Evolutionary conservation across 208 protist genomes (phyloP), one percentile per base, ranked within the genome.

Genomic region (Entamoeba histolytica): DNA sequence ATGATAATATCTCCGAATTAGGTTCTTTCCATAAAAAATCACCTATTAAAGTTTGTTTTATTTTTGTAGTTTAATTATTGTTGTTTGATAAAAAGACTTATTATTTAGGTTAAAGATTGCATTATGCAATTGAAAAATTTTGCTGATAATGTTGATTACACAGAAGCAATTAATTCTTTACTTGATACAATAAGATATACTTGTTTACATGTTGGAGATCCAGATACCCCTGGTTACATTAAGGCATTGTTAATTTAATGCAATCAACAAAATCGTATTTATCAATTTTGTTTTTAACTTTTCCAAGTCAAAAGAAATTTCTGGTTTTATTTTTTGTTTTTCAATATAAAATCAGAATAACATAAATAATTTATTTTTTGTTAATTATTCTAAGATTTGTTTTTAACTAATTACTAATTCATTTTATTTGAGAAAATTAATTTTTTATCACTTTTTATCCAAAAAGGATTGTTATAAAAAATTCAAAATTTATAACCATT

Each of bases 21-120:
- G 96, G 96, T 69, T 96, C 96, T 15, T 97, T 97, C 94, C 35
- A 93, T 69, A 96, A 96, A 94, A 97, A 96, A 93, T 91, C 49
- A 5, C 17, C 94, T 57, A 95, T 97, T 61, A 95, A 96, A 87
- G 95, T 17, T 73, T 73, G 15, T 73, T 73, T 73, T 2, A n/a
- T 73, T 73, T 28, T 44, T 44, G 1, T 3, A 44, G 39, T 44
- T 44, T 44, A 44, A 44, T 44, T 44, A 44, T 44, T 44, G 2
- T 44, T 44, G 39, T 2, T 44, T 2, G 39, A 44, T 2, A 44
- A 44, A 2, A 44, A 2, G 39, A 44, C 2, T 44, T 44, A 44
- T 44, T 44, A 2, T 44, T 44, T 44, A 44, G 39, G 39, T 69
- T 69, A 69, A 69, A 69, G 55, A 69, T 23, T 69, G 55, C 55